phyloP scores from a whole-genome alignment of 2,329 filamentous ascomycete genomes.

The Corynespora cassiicola region DNA sequence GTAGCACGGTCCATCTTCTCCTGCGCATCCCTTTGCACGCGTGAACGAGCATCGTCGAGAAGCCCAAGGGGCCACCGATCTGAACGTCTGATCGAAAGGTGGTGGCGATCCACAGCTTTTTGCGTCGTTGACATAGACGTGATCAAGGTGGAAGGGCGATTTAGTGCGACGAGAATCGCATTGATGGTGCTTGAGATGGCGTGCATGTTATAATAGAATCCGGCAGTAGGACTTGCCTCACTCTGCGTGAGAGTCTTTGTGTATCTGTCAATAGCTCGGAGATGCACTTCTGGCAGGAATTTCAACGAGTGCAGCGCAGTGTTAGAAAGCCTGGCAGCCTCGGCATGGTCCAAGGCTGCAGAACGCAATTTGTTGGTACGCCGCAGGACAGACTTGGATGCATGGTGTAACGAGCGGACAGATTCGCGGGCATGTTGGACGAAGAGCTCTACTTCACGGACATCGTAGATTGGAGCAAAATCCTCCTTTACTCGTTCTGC shows the following conservation, averaged over 20 bases:
- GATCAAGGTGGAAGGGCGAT: constrained; percentile 80
- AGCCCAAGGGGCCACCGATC: constrained; percentile 82
- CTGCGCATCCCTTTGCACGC: constrained; percentile 83
- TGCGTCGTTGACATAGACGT: constrained; percentile 75
- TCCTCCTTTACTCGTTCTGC: constrained; percentile 88
- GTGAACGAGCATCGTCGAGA: constrained; percentile 85
- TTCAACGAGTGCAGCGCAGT: constrained; percentile 60
- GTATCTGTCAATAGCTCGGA: constrained; percentile 75
- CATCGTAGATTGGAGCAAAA: constrained; percentile 78
- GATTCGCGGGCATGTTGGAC: constrained; percentile 90
- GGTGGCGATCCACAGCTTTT: constrained; percentile 78
- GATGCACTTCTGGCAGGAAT: constrained; percentile 73
- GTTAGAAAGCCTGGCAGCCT: constrained; percentile 65
- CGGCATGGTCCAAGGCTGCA: constrained; percentile 69
- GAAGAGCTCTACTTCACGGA: constrained; percentile 91
- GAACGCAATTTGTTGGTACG: constrained; percentile 77
- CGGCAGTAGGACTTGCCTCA: constrained; percentile 74
- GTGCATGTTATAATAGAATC: constrained; percentile 77
- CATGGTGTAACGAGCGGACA: constrained; percentile 82
- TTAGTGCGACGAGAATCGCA: constrained; percentile 79
- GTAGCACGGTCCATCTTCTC: constrained; percentile 76
- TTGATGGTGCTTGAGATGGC: constrained; percentile 84
- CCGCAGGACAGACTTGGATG: constrained; percentile 81
- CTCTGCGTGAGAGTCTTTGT: constrained; percentile 68
- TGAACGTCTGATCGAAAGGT: constrained; percentile 74